A percentile compares a stretch with the other conserved stretches of the same genome.
Conservation (phyloP, 2,329 filamentous ascomycete genomes). For the Ascochyta koolunga region DNA sequence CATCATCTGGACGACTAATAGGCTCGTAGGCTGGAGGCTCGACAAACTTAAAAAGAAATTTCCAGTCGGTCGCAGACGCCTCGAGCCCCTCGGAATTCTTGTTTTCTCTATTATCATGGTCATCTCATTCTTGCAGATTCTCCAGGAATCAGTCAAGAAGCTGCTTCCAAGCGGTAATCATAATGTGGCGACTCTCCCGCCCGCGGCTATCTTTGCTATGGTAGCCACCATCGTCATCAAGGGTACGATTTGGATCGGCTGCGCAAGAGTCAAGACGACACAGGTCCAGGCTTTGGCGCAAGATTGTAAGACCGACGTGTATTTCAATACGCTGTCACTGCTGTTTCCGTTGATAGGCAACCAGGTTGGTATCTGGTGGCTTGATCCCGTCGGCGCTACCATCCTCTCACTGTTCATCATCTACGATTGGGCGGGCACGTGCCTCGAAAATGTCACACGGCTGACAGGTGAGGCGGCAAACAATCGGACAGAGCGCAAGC, state of each 20-base stretch:
- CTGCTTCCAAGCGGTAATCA: conserved; percentile 59
- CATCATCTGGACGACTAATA: conserved; percentile 67
- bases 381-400: conserved; percentile 67
- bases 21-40: conserved; percentile 63
- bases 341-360: conserved; percentile 68
- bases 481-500: conserved; percentile 59
- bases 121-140: conserved; percentile 66
- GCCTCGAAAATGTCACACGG: conserved; percentile 64
- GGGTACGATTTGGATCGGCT: conserved; percentile 65
- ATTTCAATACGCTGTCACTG: conserved; percentile 68
- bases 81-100: conserved; percentile 67
- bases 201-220: conserved; percentile 63
- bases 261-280: conserved; percentile 65
- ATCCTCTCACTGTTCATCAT: conserved; percentile 71
- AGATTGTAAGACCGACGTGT: conserved; percentile 66
- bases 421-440: conserved; percentile 70
- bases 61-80: conserved; percentile 58
- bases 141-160: conserved; percentile 65
- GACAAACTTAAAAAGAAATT: conserved; percentile 59
- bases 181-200: conserved; percentile 57
- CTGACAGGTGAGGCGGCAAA: conserved; percentile 64
- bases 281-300: conserved; percentile 68
- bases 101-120: conserved; percentile 69
- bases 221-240: conserved; percentile 64
- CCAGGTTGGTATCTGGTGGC: conserved; percentile 67